Conservation (phyloP, 2,329 filamentous ascomycete species). For the Fusarium fracticaudum region DNA sequence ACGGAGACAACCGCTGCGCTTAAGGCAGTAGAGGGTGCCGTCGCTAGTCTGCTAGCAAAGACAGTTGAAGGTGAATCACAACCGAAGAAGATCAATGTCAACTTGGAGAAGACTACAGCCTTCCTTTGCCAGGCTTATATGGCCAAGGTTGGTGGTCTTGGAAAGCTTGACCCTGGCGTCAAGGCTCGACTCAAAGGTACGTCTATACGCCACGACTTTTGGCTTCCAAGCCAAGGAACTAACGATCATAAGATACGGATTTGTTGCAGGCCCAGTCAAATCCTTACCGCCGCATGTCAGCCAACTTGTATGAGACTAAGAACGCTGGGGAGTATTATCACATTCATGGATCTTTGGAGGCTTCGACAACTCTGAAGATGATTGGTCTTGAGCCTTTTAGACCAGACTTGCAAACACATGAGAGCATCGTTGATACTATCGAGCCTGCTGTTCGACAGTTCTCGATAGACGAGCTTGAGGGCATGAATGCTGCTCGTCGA, state of each 20-base stretch:
- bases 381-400: constrained; percentile 71
- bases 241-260: constrained; percentile 69
- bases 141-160: constrained; percentile 49
- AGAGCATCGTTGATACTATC: constrained; percentile 66
- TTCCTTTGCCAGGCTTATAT: constrained; percentile 54
- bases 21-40: constrained; percentile 54
- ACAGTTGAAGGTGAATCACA: constrained; percentile 24
- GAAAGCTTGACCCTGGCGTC: constrained; percentile 50
- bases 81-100: constrained; percentile 41
- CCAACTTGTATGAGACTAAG: constrained; percentile 76
- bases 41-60: constrained; percentile 48
- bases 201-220: background rate
- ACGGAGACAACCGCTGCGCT: constrained; percentile 55
- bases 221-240: background rate
- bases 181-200: constrained; percentile 46
- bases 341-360: constrained; percentile 79
- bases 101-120: constrained; percentile 53
- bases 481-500: constrained; percentile 61
- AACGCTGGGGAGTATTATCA: constrained; percentile 76
- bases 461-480: constrained; percentile 65
- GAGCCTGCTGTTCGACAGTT: constrained; percentile 66
- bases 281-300: constrained; percentile 75
- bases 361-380: constrained; percentile 75
- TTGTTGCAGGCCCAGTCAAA: constrained; percentile 75
- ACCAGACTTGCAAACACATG: constrained; percentile 69